Evolutionary conservation across 1,139 yeast genomes (phyloP).

Genomic region (Hemisphaericaspora xylofermentans): DNA sequence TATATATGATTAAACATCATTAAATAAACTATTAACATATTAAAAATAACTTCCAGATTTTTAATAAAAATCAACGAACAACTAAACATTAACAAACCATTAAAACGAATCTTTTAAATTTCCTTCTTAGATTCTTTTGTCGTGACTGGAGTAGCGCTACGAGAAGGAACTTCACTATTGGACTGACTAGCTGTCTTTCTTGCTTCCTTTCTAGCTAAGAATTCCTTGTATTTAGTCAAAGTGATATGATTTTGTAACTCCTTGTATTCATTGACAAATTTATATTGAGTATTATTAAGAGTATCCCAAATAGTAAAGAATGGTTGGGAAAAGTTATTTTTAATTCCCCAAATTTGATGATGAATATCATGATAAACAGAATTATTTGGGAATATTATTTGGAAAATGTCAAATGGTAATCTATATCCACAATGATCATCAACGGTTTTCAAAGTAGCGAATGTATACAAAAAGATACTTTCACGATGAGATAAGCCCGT

Average conservation of each 20-base stretch:
- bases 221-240: constrained; percentile 59
- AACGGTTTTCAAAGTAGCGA: constrained; percentile 92
- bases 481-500: constrained; percentile 75
- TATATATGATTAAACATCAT: constrained; percentile 1
- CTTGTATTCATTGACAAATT: constrained; percentile 60
- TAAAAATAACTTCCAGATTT: too few species aligned
- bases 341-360: constrained; percentile 94
- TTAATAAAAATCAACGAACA: neutral
- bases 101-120: constrained; percentile 6
- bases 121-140: constrained; percentile 11
- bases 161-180: neutral
- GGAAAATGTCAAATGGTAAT: constrained; percentile 88
- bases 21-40: constrained; percentile 2
- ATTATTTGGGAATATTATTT: constrained; percentile 86
- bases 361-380: constrained; percentile 96
- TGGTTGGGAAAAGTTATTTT: constrained; percentile 93
- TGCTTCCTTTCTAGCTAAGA: constrained; percentile 40
- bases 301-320: constrained; percentile 93
- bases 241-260: constrained; percentile 58
- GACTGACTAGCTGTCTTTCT: constrained; percentile 4
- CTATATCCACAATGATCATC: constrained; percentile 98
- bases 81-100: neutral
- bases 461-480: constrained; percentile 67
- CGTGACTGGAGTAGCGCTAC: neutral
- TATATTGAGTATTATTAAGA: constrained; percentile 67